These are phyloP conservation scores for Albatrellus ellisii DNA, from an alignment of 768 basidiomycete species.

Conservation along the genomic window DNA sequence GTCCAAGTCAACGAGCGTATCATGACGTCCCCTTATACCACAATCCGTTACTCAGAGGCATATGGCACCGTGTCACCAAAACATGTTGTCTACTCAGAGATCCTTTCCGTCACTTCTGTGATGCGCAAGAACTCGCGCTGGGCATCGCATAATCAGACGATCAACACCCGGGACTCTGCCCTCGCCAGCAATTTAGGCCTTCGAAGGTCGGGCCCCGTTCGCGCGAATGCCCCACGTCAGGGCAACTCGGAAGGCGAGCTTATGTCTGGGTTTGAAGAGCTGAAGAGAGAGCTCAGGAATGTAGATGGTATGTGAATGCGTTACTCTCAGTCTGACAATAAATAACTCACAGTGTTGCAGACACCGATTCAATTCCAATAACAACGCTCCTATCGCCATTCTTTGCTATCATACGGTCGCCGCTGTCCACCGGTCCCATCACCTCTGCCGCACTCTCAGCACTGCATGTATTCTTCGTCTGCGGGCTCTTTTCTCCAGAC, in stretches of 20 bases:
- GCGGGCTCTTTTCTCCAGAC: slow-evolving; percentile 49
- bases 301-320: slow-evolving; percentile 37
- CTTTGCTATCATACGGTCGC: slow-evolving; percentile 86
- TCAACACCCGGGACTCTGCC: slow-evolving; percentile 46
- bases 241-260: slow-evolving; percentile 68
- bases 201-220: slow-evolving; percentile 39
- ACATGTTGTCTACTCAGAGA: slow-evolving; percentile 82
- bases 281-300: slow-evolving; percentile 63
- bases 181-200: slow-evolving; percentile 67
- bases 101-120: slow-evolving; percentile 78
- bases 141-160: slow-evolving; percentile 62
- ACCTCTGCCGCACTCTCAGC: slow-evolving; percentile 88
- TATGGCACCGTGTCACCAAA: slow-evolving; percentile 34
- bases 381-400: slow-evolving; percentile 70
- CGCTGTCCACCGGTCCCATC: slow-evolving; percentile 92
- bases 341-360: slow-evolving; percentile 24
- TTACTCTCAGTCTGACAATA: background rate
- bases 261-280: slow-evolving; percentile 80
- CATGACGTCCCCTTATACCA: slow-evolving; percentile 2
- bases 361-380: slow-evolving; percentile 44
- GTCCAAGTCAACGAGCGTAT: background rate
- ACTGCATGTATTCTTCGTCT: slow-evolving; percentile 79
- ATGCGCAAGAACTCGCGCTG: slow-evolving; percentile 99
- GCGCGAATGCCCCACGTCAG: slow-evolving; percentile 30
- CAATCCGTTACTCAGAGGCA: background rate